Base-by-base conservation (phyloP, 1,284 basidiomycete species). In the Leccinum fuscescens region DNA sequence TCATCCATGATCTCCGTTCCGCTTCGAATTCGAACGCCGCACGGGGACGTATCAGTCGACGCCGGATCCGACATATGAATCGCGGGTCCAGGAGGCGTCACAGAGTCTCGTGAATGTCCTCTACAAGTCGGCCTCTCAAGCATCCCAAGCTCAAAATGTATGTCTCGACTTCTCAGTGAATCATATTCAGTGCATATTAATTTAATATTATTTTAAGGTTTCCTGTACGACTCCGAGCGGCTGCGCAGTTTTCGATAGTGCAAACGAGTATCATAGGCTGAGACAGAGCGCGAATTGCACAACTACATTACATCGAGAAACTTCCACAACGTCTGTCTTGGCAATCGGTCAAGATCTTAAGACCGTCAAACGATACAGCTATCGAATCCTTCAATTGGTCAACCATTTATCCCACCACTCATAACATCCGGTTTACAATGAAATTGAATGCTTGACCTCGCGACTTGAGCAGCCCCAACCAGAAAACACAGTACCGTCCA, bases 1-100 rank as follows among this genome's bases (percentile, higher is more conserved):
- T 96, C 71, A 87, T 97, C 59, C 91, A 96, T 76, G 93, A 96
- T 72, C 84, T 96, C 20, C 88, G 93, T 24, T 94, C 94, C 0
- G 33, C 33, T 33, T 33, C 33, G 33, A 33, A 33, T 33, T 33
- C 33, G 33, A 48, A 48, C 44, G 20, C 44, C 44, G 11, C 17
- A 22, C 44, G 20, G 44, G 44, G 20, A 17, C 44, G 17, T 48
- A 48, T 48, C 44, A 22, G 44, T 48, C 20, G 9, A 48, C 15
- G 44, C 22, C 44, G 20, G 44, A 48, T 48, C 44, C 44, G 20
- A 48, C 44, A 22, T 48, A 48, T 48, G 44, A 48, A 48, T 22
- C 17, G 17, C 20, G 44, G 44, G 44, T 48, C 20, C 44, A 48
- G 44, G 44, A 48, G 44, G 44, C 44, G 17, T 22, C 12, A 17